Base-by-base conservation (phyloP, 192 early-diverging fungal species). In the Coemansia sp. region DNA sequence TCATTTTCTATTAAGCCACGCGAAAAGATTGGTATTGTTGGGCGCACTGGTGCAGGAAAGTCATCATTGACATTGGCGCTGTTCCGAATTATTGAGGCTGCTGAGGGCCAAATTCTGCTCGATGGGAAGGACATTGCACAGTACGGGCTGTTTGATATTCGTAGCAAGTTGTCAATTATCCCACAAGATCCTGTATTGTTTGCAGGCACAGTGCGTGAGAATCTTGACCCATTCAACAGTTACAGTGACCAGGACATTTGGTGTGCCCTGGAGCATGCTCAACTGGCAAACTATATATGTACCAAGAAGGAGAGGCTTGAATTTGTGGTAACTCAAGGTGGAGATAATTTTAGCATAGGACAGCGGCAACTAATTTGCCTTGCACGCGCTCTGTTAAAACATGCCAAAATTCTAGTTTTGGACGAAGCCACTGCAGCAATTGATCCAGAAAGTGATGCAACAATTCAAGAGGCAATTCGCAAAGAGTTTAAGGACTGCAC, bases 391-490 rank as follows among this genome's bases (percentile, higher is more conserved):
- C 65, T 90, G 19, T 67, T 91, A 3, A 80, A 90, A 8, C 80
- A 82, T 33, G 82, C 87, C 53, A 79, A 80, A 30, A 69, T 93
- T 15, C 62, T 95, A 55, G 84, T 94, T 10, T 57, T 94, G 37
- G 92, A 93, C 68, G 92, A 95, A 53, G 92, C 90, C 3, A 92
- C 89, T 0, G 88, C 90, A 8, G 77, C 81, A 17, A 68, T 83
- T 43, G 74, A 84, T 57, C 56, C 68, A 21, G 61, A 75, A 31
- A 82, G 68, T 3, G 89, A 90, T 62, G 49, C 65, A 0, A 68
- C 82, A 21, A 88, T 90, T 40, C 89, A 90, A 64, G 67, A 79
- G 22, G 84, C 84, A 13, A 88, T 90, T 46, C 81, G 89, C 37
- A 36, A 58, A 8, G 81, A 88, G 47, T 89, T 90, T 50, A 46